Percentiles rank a stretch among this genome's conserved stretches.
These are phyloP conservation scores for Anacardium occidentale DNA, from an alignment of 345 rosid species.

Conservation along the genomic window DNA sequence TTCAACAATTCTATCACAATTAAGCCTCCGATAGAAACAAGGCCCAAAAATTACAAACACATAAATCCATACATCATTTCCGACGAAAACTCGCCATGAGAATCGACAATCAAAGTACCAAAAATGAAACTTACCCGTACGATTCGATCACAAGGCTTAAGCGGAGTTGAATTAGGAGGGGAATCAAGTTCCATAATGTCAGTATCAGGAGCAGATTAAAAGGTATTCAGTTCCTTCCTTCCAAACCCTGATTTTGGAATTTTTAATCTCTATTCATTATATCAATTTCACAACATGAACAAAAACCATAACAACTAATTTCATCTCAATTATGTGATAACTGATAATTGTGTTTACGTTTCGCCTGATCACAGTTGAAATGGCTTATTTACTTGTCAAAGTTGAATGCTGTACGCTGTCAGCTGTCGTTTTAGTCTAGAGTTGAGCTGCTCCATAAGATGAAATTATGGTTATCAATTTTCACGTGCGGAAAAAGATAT, in stretches of 20 bases:
- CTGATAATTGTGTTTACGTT: background rate
- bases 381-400: too few relatives aligned
- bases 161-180: conserved; percentile 31
- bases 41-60: too few relatives aligned
- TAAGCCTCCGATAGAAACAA: too few relatives aligned
- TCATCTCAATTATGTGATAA: background rate
- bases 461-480: too few relatives aligned
- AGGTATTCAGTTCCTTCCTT: background rate
- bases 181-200: conserved; percentile 56
- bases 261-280: background rate
- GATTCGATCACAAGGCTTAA: conserved; percentile 48
- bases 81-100: background rate
- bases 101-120: background rate
- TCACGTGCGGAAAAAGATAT: background rate
- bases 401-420: background rate
- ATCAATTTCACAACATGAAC: background rate
- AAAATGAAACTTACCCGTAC: conserved; percentile 35
- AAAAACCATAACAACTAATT: background rate
- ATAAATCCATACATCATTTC: too few relatives aligned
- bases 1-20: background rate
- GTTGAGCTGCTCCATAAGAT: too few relatives aligned
- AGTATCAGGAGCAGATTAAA: conserved; percentile 19
- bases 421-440: too few relatives aligned
- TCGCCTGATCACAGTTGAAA: background rate
- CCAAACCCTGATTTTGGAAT: background rate